phyloP scores from a whole-genome alignment of 1,284 basidiomycete genomes.

The Xerocomus cyaneibrunnescens region DNA sequence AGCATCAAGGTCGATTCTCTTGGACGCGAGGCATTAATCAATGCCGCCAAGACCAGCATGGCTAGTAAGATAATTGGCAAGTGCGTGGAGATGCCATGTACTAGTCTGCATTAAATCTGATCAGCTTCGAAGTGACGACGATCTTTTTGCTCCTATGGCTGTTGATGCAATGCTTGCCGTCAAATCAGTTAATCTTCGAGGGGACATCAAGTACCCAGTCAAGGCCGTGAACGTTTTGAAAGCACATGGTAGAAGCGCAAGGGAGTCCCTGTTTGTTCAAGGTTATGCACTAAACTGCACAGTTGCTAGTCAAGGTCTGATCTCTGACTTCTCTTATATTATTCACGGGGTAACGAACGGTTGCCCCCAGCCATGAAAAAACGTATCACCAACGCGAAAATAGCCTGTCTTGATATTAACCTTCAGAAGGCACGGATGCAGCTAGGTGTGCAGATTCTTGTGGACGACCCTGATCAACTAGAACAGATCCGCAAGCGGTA shows the following conservation, averaged over 20 bases:
- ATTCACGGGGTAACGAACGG: slow-evolving; percentile 9
- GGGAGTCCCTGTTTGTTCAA: slow-evolving; percentile 93
- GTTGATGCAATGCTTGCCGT: slow-evolving; percentile 99
- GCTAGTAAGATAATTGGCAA: slow-evolving; percentile 98
- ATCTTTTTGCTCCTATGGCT: slow-evolving; percentile 97
- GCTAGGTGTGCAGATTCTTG: slow-evolving; percentile 95
- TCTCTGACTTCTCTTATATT: not conserved
- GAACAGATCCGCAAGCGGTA: slow-evolving; percentile 95
- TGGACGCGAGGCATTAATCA: slow-evolving; percentile 90
- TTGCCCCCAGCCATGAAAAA: slow-evolving; percentile 89
- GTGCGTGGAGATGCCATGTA: slow-evolving; percentile 44
- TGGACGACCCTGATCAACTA: slow-evolving; percentile 95
- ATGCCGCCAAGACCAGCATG: slow-evolving; percentile 99
- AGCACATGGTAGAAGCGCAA: slow-evolving; percentile 94
- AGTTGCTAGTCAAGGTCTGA: slow-evolving; percentile 91
- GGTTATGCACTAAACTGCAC: slow-evolving; percentile 99
- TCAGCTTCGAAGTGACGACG: slow-evolving; percentile 77
- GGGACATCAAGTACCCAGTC: slow-evolving; percentile 98
- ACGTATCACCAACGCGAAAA: slow-evolving; percentile 90
- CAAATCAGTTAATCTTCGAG: slow-evolving; percentile 91
- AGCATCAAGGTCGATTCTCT: slow-evolving; percentile 93
- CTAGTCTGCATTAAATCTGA: slow-evolving; percentile 6
- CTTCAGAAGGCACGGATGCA: slow-evolving; percentile 98
- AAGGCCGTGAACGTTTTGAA: slow-evolving; percentile 99
- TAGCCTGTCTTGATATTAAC: slow-evolving; percentile 99